Conservation (phyloP, 1,284 basidiomycete genomes). For the Heterobasidion irregulare region DNA sequence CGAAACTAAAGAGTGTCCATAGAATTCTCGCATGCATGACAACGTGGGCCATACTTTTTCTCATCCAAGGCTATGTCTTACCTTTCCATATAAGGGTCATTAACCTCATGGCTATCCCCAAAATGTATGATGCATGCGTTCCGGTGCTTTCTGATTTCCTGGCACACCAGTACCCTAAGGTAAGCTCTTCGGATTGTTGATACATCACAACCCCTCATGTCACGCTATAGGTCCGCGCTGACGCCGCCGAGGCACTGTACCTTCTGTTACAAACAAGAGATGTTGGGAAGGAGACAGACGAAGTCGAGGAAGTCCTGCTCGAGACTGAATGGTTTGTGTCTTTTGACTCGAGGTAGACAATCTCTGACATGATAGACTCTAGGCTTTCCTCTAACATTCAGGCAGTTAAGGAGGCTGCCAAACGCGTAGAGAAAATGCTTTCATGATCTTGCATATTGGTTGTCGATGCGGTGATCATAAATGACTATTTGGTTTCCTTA, state of each 20-base stretch:
- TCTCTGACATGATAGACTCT: neutral
- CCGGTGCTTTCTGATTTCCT: constrained; percentile 52
- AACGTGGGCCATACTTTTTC: constrained; percentile 43
- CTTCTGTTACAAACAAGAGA: constrained; percentile 64
- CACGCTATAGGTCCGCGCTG: constrained; percentile 55
- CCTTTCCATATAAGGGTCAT: constrained; percentile 37
- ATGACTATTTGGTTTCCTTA: no score
- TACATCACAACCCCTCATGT: constrained; percentile 4
- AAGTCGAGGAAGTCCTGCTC: constrained; percentile 68
- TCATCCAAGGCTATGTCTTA: constrained; percentile 11
- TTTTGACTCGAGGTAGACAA: neutral
- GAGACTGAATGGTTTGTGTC: constrained; percentile 73
- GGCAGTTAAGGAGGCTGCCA: constrained; percentile 12
- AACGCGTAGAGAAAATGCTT: constrained; percentile 15
- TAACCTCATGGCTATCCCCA: constrained; percentile 48
- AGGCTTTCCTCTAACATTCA: constrained; percentile 17
- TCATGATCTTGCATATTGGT: neutral
- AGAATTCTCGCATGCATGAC: constrained; percentile 74
- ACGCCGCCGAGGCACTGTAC: constrained; percentile 78
- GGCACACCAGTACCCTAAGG: constrained; percentile 71
- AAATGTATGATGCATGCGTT: constrained; percentile 38
- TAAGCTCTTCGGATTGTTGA: constrained; percentile 24
- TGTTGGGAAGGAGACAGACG: constrained; percentile 53
- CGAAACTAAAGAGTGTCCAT: constrained; percentile 70
- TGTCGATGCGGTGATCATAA: neutral